Percentiles rank a stretch among this genome's conserved stretches.
These are phyloP conservation scores for Apophysomyces elegans DNA, from an alignment of 371 early-diverging fungal species.

Conservation along the genomic window DNA sequence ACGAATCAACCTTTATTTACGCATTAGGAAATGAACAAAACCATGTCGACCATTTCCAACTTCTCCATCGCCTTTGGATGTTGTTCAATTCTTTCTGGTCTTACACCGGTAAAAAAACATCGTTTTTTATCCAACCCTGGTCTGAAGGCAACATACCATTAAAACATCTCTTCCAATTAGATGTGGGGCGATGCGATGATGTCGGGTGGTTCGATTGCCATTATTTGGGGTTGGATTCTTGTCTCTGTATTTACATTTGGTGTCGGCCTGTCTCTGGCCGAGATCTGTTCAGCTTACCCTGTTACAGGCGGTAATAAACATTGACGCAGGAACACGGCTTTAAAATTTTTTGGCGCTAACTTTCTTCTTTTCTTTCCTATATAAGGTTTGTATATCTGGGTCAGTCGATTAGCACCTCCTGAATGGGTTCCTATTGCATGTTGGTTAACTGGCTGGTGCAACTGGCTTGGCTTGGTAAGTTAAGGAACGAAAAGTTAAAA, in stretches of 20 bases:
- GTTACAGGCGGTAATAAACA: conserved; percentile 62
- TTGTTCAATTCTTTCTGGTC: conserved; percentile 62
- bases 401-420: conserved; percentile 54
- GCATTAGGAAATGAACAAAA: conserved; percentile 64
- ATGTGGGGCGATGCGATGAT: conserved; percentile 61
- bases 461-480: conserved; percentile 56
- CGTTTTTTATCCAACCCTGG: no score
- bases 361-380: background rate
- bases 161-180: conserved; percentile 8
- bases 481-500: no score
- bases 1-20: background rate
- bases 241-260: conserved; percentile 63
- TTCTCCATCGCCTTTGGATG: conserved; percentile 70
- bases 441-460: conserved; percentile 58
- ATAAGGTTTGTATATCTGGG: conserved; percentile 52
- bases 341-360: background rate
- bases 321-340: conserved; percentile 1
- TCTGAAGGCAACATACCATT: background rate
- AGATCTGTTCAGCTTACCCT: conserved; percentile 74
- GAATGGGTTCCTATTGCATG: conserved; percentile 58
- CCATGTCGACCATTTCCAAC: conserved; percentile 65
- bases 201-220: conserved; percentile 67
- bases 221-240: conserved; percentile 73
- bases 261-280: conserved; percentile 69
- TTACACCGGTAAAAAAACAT: conserved; percentile 51